Base-by-base conservation (phyloP, 2,329 filamentous ascomycete genomes). In the Verticillium tricorpus region DNA sequence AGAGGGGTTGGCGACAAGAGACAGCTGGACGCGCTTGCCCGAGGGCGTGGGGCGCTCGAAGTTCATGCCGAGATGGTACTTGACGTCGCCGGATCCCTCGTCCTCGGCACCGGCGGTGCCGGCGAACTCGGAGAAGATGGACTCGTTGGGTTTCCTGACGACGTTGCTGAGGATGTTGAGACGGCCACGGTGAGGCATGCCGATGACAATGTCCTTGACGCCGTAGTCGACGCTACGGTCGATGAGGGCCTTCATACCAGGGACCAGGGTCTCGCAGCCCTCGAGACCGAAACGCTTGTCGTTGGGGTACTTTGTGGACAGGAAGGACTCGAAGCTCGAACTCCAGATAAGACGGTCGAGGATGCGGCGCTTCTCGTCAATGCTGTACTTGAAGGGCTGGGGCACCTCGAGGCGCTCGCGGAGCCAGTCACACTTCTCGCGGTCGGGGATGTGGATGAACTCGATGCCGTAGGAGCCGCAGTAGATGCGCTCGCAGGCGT, bases 41-140 rank as follows among this genome's bases (percentile, higher is more conserved):
- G 94, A 98, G 63, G 95, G 95, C 11, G 95, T 99, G 60, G 95
- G 95, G 66, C 95, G 92, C 82, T 99, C 95, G 69, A 99, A 99
- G 84, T 99, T 99, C 95, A 99, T 99, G 74, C 95, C 95, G 72
- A 99, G 83, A 82, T 99, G 95, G 82, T 99, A 99, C 80, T 99
- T 99, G 78, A 99, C 95, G 76, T 99, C 95, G 71, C 95, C 95
- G 62, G 95, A 98, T 63, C 95, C 95, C 80, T 99, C 94, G 69
- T 98, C 95, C 69, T 91, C 90, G 61, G 92, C 91, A 73, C 92
- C 92, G 25, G 90, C 82, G 56, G 90, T 92, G 70, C 95, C 95
- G 65, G 92, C 91, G 72, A 99, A 99, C 78, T 99, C 95, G 75
- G 91, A 96, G 83, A 99, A 99, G 78, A 99, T 99, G 67, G 95